Evolutionary conservation across 495 filamentous ascomycete genomes (phyloP), one percentile per base, ranked within the genome.

Genomic region (Aspergillus cavernicola): DNA sequence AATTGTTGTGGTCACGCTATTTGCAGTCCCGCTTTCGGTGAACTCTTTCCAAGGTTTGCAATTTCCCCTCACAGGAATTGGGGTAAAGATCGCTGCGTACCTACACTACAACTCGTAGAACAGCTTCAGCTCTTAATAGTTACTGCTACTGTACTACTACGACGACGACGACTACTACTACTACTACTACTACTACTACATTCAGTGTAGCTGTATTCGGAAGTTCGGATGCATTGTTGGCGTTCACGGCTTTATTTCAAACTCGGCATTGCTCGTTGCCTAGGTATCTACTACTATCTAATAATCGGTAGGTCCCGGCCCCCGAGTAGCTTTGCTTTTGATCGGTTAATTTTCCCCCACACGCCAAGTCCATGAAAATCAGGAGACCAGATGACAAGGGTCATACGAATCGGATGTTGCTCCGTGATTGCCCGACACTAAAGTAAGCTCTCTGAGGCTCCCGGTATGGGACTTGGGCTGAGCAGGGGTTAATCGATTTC

Each of bases 1-100:
- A n/a, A 33, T 9, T 29, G 26, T 29, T 29, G 4, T n/a, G 31
- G 31, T 35, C 31, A 20, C 32, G 45, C 12, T 23, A 23, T 35
- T 32, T n/a, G n/a, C 13, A 32, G 20, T 53, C 39, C 53, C 55
- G 35, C 41, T 55, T 18, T 60, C 68, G 70, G 70, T 73, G 70
- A 73, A 57, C 65, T 65, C 57, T 61, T 69, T 56, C 19, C 57
- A 62, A 9, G 24, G 24, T 4, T 28, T 4, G 50, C 50, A 52
- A 48, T 39, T 67, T 69, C 67, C 66, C 70, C 70, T 70, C 68
- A 68, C 64, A 59, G 47, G 38, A 64, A 52, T 71, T 67, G 64
- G 70, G 65, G 68, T 66, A 69, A 67, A 50, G n/a, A 29, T 22
- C 3, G 40, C 40, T 16, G 11, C 12, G 31, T 33, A 33, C 15